These are phyloP conservation scores for Polygonum aviculare DNA, from an alignment of 148 eudicot species.

Conservation along the genomic window DNA sequence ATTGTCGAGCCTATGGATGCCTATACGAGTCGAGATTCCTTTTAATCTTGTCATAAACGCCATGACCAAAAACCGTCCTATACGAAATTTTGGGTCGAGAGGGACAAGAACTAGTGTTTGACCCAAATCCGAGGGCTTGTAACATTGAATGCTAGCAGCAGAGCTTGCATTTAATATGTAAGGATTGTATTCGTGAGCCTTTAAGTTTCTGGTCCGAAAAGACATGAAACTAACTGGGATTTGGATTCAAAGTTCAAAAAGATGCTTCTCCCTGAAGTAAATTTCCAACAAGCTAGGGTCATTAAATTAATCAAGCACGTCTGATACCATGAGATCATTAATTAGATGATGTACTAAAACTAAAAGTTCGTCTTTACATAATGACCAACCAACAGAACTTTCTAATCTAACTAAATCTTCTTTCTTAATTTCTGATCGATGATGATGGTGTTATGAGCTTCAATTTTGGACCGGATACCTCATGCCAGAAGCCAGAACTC, in stretches of 20 bases:
- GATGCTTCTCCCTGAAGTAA: background rate
- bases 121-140: too few species aligned
- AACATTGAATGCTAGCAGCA: background rate
- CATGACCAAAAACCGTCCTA: too few species aligned
- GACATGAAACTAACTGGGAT: background rate
- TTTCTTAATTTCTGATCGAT: background rate
- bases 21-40: too few species aligned
- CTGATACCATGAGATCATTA: background rate
- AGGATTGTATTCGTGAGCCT: background rate
- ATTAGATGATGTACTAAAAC: background rate
- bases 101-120: too few species aligned
- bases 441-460: background rate
- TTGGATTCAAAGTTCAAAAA: background rate
- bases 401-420: background rate
- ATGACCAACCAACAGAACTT: background rate
- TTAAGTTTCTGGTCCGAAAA: background rate
- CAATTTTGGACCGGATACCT: slow-evolving; percentile 10
- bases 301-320: background rate
- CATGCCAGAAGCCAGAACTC: background rate
- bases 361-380: background rate
- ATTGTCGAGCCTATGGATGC: too few species aligned
- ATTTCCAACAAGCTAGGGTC: background rate
- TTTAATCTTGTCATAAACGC: too few species aligned
- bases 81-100: too few species aligned
- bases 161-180: too few species aligned